Percentiles rank a stretch among this genome's conserved stretches.
phyloP scores from a whole-genome alignment of 257 asterid genomes.

The Petunia secreta region DNA sequence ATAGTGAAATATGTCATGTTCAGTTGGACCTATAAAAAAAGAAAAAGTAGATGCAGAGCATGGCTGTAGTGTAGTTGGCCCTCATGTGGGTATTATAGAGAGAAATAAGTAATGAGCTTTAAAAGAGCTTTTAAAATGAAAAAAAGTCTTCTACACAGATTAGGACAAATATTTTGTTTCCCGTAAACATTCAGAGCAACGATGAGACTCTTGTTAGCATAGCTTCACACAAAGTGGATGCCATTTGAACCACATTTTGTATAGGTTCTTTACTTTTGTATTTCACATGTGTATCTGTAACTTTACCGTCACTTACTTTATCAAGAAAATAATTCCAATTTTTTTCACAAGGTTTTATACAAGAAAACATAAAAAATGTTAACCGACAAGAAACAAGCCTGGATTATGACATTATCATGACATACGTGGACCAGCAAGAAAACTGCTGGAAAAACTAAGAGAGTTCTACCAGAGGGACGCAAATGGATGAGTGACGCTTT shows the following conservation, averaged over 20 bases:
- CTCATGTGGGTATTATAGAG: not conserved
- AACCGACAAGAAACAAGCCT: not conserved
- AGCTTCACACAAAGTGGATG: not conserved
- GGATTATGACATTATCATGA: not conserved
- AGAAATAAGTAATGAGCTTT: not conserved
- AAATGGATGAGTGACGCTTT: too few species aligned
- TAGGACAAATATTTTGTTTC: not conserved
- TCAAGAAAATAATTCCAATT: not conserved
- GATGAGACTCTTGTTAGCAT: not conserved
- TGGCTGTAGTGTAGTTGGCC: not conserved
- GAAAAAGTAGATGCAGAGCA: not conserved
- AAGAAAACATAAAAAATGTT: not conserved
- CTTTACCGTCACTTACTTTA: not conserved
- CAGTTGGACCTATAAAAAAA: conserved; percentile 4
- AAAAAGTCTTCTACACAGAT: not conserved
- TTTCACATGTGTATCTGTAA: not conserved
- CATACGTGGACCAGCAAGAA: not conserved
- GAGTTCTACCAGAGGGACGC: too few species aligned
- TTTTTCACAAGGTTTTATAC: not conserved
- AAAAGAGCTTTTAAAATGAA: not conserved
- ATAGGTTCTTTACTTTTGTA: not conserved
- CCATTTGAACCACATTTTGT: not conserved
- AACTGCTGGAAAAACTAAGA: not conserved
- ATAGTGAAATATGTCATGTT: not conserved
- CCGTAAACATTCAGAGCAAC: not conserved